Percentiles rank a stretch among this genome's conserved stretches.
These are phyloP conservation scores for Amphibolis antarctica DNA, from an alignment of 106 monocot species.

Conservation along the genomic window DNA sequence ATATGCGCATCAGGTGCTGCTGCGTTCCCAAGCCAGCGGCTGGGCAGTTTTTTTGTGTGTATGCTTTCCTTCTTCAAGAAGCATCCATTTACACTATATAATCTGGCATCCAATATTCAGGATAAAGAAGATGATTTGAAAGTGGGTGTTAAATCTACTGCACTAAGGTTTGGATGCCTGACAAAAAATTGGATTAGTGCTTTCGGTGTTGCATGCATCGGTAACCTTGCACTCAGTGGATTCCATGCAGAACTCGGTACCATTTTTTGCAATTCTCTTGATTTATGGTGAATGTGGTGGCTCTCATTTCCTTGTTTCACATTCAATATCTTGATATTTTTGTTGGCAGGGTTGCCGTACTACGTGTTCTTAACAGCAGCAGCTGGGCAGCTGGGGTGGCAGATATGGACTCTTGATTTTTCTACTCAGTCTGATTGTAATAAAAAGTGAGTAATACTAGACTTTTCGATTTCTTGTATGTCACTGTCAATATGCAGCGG, in stretches of 20 bases:
- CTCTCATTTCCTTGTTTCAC: not conserved
- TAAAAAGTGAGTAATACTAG: conserved; percentile 47
- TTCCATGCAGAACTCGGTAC: conserved; percentile 86
- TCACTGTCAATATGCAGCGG: not conserved
- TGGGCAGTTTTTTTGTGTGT: not conserved
- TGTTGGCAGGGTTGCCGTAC: conserved; percentile 71
- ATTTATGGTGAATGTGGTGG: not conserved
- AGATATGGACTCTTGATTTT: conserved; percentile 75
- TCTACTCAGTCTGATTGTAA: conserved; percentile 72
- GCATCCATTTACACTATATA: too few relatives aligned
- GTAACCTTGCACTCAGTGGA: conserved; percentile 56
- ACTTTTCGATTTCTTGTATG: not conserved
- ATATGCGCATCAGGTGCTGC: conserved; percentile 91
- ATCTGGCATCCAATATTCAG: conserved; percentile 20
- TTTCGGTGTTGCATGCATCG: conserved; percentile 65
- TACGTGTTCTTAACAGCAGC: conserved; percentile 66
- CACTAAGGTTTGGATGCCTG: conserved; percentile 70
- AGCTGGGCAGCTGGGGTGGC: conserved; percentile 74
- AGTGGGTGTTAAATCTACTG: conserved; percentile 94
- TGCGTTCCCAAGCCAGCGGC: not conserved
- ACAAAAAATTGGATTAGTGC: conserved; percentile 74
- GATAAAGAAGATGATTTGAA: conserved; percentile 96
- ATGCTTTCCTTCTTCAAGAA: not conserved
- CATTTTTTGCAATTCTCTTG: not conserved
- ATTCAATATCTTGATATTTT: not conserved